Conservation (phyloP, 768 basidiomycete genomes). For the Termitomyces sp. region DNA sequence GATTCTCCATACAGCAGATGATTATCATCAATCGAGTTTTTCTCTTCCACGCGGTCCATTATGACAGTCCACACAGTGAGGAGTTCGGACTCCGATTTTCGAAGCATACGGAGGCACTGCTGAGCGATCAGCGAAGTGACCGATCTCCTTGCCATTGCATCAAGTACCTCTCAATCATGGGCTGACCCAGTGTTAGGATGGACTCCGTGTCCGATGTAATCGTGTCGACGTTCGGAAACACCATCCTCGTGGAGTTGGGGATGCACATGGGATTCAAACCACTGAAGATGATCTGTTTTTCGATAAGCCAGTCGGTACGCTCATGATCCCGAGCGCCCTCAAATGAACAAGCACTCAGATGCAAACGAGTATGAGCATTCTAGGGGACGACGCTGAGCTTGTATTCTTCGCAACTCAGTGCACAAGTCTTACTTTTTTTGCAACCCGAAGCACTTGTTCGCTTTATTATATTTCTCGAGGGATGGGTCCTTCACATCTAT, state of each 20-base stretch:
- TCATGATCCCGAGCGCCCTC: constrained; percentile 50
- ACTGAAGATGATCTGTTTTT: constrained; percentile 50
- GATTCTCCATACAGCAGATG: neutral
- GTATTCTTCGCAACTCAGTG: constrained; percentile 61
- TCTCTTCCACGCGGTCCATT: neutral
- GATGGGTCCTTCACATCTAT: constrained; percentile 57
- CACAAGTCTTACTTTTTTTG: constrained; percentile 30
- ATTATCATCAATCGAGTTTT: neutral
- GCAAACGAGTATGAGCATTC: constrained; percentile 53
- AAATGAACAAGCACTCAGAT: constrained; percentile 57
- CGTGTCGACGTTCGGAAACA: constrained; percentile 48
- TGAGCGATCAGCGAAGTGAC: neutral
- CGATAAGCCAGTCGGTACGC: constrained; percentile 41
- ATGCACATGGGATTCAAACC: constrained; percentile 53
- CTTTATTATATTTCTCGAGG: constrained; percentile 22
- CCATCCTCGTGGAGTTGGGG: constrained; percentile 56
- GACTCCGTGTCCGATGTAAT: constrained; percentile 52
- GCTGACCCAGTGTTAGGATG: constrained; percentile 29
- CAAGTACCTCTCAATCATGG: neutral
- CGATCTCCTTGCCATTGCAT: neutral
- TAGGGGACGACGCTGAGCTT: constrained; percentile 52
- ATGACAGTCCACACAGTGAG: constrained; percentile 24
- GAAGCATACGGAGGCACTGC: constrained; percentile 1
- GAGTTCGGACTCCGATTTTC: constrained; percentile 21
- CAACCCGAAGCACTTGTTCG: neutral